Conservation (phyloP, 2,329 filamentous ascomycete genomes). For the Colletotrichum orbiculare region DNA sequence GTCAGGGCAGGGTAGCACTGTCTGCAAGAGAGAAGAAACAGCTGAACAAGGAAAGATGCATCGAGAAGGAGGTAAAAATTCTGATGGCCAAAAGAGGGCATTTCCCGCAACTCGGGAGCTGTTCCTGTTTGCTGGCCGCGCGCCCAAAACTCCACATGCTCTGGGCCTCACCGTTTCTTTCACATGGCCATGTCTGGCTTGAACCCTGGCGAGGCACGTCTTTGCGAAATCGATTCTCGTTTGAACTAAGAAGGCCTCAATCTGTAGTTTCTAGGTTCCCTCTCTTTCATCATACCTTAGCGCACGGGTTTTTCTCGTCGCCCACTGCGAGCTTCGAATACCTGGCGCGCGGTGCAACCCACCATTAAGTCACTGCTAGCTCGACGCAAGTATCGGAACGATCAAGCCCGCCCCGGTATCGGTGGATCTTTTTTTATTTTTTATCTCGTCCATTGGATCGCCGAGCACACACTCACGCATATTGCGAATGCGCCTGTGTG, state of each 20-base stretch:
- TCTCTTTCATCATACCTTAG: background rate
- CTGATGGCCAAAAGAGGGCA: background rate
- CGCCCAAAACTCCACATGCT: slow-evolving; percentile 31
- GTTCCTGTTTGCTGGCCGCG: background rate
- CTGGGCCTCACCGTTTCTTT: slow-evolving; percentile 23
- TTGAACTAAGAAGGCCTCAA: background rate
- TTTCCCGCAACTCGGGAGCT: slow-evolving; percentile 5
- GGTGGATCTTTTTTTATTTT: slow-evolving; percentile 22
- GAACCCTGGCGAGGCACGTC: slow-evolving; percentile 2
- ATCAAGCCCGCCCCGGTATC: slow-evolving; percentile 30
- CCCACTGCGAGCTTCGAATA: no score
- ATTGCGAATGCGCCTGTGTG: background rate
- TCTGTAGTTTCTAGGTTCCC: background rate
- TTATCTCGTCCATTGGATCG: background rate
- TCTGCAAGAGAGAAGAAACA: background rate
- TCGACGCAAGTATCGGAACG: background rate
- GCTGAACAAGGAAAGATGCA: background rate
- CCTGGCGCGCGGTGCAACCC: no score
- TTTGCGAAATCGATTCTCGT: background rate
- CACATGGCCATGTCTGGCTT: slow-evolving; percentile 18
- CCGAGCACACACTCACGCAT: slow-evolving; percentile 3
- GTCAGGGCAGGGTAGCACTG: slow-evolving; percentile 13
- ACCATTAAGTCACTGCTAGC: background rate
- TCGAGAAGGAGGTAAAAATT: background rate
- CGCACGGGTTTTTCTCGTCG: background rate